These are phyloP conservation scores for Leccinellum albellum DNA, from an alignment of 768 basidiomycete genomes.

Conservation along the genomic window DNA sequence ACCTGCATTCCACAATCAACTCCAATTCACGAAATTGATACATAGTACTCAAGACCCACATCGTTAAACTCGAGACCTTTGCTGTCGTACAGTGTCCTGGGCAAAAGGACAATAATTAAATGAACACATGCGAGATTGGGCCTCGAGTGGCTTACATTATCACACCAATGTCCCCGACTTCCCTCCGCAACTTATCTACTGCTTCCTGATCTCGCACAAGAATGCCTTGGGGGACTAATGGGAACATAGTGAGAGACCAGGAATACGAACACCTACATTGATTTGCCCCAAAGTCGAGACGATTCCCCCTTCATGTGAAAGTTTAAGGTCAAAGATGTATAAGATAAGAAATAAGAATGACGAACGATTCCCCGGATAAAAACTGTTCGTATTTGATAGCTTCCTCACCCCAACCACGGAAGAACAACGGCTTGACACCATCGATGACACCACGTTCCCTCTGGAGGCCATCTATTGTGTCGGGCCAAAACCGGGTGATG, in stretches of 20 bases:
- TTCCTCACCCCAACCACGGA: constrained; percentile 44
- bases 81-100: constrained; percentile 32
- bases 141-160: constrained; percentile 44
- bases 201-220: constrained; percentile 62
- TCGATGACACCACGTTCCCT: constrained; percentile 54
- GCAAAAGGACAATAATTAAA: neutral
- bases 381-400: constrained; percentile 51
- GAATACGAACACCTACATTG: constrained; percentile 47
- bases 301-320: constrained; percentile 35
- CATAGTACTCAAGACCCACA: neutral
- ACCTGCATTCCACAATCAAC: constrained; percentile 41
- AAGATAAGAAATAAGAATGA: neutral
- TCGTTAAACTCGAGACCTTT: constrained; percentile 29
- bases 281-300: constrained; percentile 57
- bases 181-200: constrained; percentile 40
- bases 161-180: constrained; percentile 56
- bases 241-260: neutral
- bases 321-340: constrained; percentile 10
- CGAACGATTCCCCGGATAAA: constrained; percentile 48
- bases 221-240: constrained; percentile 43
- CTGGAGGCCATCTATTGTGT: constrained; percentile 56
- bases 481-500: constrained; percentile 57
- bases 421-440: constrained; percentile 57
- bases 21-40: neutral
- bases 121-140: neutral